phyloP scores from a whole-genome alignment of 495 filamentous ascomycete species.

The Tuber magnatum region DNA sequence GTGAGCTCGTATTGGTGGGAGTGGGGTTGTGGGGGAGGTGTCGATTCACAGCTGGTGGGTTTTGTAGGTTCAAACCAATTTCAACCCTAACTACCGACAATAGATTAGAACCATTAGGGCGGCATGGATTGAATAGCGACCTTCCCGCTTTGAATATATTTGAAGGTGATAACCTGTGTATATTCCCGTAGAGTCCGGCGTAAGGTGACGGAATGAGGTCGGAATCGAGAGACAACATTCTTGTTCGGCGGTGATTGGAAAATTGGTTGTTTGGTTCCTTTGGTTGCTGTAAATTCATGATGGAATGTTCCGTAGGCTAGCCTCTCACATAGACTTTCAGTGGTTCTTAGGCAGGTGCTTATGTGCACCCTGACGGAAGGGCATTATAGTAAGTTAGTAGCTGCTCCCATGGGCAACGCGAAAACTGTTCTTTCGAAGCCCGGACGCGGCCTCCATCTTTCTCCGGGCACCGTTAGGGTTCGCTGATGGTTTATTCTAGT shows the following conservation, averaged over 20 bases:
- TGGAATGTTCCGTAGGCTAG: not conserved
- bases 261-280: not conserved
- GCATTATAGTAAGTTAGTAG: not conserved
- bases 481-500: not conserved
- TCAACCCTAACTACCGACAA: not conserved
- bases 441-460: not conserved
- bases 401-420: not conserved
- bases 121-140: not conserved
- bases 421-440: not conserved
- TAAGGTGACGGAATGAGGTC: not conserved
- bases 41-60: too few relatives aligned
- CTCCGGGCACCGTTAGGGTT: not conserved
- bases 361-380: not conserved
- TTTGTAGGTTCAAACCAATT: not conserved
- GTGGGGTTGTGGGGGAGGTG: not conserved
- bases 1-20: not conserved
- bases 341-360: not conserved
- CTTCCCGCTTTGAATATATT: not conserved
- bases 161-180: not conserved
- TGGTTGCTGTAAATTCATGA: not conserved
- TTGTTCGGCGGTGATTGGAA: not conserved
- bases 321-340: not conserved
- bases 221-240: not conserved
- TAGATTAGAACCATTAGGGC: not conserved
- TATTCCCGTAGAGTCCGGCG: not conserved